These are phyloP conservation scores for Sporisorium sorghi DNA, from an alignment of 1,284 basidiomycete genomes.

Conservation along the genomic window DNA sequence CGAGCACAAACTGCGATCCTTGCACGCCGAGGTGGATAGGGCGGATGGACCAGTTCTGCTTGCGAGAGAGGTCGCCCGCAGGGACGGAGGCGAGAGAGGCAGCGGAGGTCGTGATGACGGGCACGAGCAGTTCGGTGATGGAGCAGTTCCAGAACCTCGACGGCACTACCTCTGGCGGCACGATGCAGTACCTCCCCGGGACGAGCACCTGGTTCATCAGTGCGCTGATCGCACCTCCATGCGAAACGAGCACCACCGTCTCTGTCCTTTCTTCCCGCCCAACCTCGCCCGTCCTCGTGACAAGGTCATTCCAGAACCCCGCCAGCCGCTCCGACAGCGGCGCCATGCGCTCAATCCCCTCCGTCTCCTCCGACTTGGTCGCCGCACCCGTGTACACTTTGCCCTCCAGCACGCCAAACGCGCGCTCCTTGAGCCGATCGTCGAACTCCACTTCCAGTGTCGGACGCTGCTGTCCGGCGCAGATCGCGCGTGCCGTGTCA, in stretches of 20 bases:
- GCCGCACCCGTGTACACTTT: conserved; percentile 49
- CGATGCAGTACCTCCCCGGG: conserved; percentile 40
- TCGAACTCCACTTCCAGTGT: conserved; percentile 40
- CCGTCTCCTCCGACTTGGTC: conserved; percentile 55
- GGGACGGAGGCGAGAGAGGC: neutral
- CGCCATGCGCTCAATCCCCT: conserved; percentile 58
- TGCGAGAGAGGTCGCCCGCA: conserved; percentile 18
- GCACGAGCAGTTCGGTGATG: conserved; percentile 60
- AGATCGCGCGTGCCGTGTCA: conserved; percentile 43
- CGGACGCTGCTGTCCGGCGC: conserved; percentile 13
- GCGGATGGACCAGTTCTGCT: conserved; percentile 36
- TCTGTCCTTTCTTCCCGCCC: conserved; percentile 26
- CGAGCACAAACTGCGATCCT: conserved; percentile 40
- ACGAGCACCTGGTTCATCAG: conserved; percentile 60
- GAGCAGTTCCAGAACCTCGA: conserved; percentile 66
- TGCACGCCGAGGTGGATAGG: conserved; percentile 45
- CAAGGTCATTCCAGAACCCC: conserved; percentile 59
- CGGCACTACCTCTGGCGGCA: conserved; percentile 29
- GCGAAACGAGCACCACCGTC: conserved; percentile 61
- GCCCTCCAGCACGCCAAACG: conserved; percentile 64
- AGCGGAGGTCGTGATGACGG: conserved; percentile 21
- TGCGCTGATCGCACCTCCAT: conserved; percentile 63
- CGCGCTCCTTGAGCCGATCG: conserved; percentile 60
- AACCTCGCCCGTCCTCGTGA: conserved; percentile 1
- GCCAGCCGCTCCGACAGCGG: conserved; percentile 51